phyloP scores from a whole-genome alignment of 2,329 filamentous ascomycete species.

The Rutstroemia sp. region DNA sequence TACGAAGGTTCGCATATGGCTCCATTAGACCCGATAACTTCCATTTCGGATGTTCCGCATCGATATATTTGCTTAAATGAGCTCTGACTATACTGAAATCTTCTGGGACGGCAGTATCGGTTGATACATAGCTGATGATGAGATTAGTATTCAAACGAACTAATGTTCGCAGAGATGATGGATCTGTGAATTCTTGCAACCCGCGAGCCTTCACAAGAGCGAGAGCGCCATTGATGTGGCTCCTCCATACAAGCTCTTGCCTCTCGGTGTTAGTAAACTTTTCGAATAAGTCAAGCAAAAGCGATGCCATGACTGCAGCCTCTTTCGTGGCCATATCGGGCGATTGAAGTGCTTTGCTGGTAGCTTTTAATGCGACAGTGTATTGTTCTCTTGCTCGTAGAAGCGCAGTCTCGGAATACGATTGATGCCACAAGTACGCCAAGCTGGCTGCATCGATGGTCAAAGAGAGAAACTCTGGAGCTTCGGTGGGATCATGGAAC shows the following conservation, averaged over 20 bases:
- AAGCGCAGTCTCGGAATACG: background rate
- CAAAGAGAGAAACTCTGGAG: background rate
- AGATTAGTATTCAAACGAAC: constrained; percentile 5
- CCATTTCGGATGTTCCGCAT: constrained; percentile 4
- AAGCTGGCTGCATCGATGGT: constrained; percentile 11
- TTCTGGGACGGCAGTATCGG: background rate
- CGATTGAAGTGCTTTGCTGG: constrained; percentile 7
- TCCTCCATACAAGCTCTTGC: background rate
- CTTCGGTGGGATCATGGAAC: background rate
- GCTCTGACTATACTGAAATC: constrained; percentile 3
- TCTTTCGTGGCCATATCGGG: background rate
- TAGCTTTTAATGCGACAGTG: background rate
- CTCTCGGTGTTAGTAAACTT: background rate
- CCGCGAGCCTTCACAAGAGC: constrained; percentile 22
- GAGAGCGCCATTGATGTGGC: constrained; percentile 36
- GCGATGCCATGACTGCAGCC: constrained; percentile 6
- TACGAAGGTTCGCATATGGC: constrained; percentile 8
- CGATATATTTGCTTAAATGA: constrained; percentile 1
- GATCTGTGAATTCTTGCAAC: background rate
- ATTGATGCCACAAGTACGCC: constrained; percentile 10
- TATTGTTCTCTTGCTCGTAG: constrained; percentile 8
- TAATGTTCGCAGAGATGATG: background rate
- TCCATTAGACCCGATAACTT: constrained; percentile 7
- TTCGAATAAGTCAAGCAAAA: constrained; percentile 14
- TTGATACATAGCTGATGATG: constrained; percentile 9